Conservation (phyloP, 306 rosid species). For the Quercus robur region DNA sequence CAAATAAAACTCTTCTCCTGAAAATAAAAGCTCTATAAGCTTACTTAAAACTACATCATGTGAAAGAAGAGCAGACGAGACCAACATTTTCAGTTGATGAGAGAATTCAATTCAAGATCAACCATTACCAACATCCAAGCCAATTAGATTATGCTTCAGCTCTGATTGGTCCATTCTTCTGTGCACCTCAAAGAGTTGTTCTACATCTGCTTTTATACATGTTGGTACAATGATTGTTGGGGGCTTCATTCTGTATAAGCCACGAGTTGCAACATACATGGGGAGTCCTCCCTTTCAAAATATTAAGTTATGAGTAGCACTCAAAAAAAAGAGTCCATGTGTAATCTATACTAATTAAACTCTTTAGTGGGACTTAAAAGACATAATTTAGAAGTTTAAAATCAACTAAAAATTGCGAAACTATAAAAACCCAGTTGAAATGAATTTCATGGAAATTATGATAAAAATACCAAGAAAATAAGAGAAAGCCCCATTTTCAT, state of each 20-base stretch:
- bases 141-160: conserved; percentile 68
- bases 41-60: background rate
- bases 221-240: conserved; percentile 79
- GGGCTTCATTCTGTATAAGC: conserved; percentile 81
- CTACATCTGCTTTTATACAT: conserved; percentile 69
- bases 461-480: background rate
- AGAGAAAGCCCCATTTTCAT: background rate
- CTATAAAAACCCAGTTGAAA: background rate
- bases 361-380: too few species aligned
- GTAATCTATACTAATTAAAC: conserved; percentile 1
- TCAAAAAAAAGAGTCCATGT: background rate
- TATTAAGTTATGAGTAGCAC: background rate
- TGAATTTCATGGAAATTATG: background rate
- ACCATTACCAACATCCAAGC: conserved; percentile 81
- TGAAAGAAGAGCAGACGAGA: background rate
- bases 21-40: conserved; percentile 14
- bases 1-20: conserved; percentile 77
- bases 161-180: conserved; percentile 89
- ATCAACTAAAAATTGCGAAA: background rate
- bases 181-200: conserved; percentile 73
- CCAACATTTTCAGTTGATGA: conserved; percentile 8
- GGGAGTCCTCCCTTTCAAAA: conserved; percentile 88
- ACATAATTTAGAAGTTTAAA: too few species aligned
- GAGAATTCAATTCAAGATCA: conserved; percentile 19
- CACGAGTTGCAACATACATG: conserved; percentile 89